Percentiles rank a stretch among this genome's conserved stretches.
These are phyloP conservation scores for Entomortierella parvispora DNA, from an alignment of 192 early-diverging fungal species.

Conservation along the genomic window DNA sequence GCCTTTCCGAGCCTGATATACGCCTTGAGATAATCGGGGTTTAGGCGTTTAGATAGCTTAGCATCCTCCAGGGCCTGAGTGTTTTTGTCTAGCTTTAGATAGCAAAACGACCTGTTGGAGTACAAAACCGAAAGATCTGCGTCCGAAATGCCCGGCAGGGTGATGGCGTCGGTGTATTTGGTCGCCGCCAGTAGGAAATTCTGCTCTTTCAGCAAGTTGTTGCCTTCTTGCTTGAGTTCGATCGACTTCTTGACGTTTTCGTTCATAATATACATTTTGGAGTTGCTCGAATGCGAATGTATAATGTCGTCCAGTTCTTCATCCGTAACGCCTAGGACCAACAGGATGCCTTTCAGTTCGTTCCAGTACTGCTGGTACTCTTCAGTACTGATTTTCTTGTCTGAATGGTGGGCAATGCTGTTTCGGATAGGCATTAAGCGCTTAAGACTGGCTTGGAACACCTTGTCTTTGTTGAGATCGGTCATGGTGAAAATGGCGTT, in stretches of 20 bases:
- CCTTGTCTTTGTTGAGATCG: constrained; percentile 39
- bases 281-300: constrained; percentile 42
- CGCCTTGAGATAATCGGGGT: constrained; percentile 42
- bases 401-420: constrained; percentile 34
- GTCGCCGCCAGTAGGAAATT: constrained; percentile 29
- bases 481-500: constrained; percentile 39
- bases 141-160: constrained; percentile 34
- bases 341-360: constrained; percentile 39
- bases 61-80: constrained; percentile 34
- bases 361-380: constrained; percentile 39
- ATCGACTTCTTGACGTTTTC: constrained; percentile 38
- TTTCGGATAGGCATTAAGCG: constrained; percentile 42
- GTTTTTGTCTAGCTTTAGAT: constrained; percentile 33
- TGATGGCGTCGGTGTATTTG: constrained; percentile 46
- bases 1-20: constrained; percentile 42
- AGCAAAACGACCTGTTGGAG: constrained; percentile 41
- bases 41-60: constrained; percentile 39
- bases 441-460: constrained; percentile 37
- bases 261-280: constrained; percentile 37
- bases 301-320: constrained; percentile 42
- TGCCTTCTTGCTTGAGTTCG: constrained; percentile 37
- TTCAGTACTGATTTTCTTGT: constrained; percentile 40
- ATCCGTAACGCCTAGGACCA: constrained; percentile 36
- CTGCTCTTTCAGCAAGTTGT: constrained; percentile 26
- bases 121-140: constrained; percentile 37